phyloP scores from a whole-genome alignment of 106 monocot species.

The Dioscorea dumetorum region DNA sequence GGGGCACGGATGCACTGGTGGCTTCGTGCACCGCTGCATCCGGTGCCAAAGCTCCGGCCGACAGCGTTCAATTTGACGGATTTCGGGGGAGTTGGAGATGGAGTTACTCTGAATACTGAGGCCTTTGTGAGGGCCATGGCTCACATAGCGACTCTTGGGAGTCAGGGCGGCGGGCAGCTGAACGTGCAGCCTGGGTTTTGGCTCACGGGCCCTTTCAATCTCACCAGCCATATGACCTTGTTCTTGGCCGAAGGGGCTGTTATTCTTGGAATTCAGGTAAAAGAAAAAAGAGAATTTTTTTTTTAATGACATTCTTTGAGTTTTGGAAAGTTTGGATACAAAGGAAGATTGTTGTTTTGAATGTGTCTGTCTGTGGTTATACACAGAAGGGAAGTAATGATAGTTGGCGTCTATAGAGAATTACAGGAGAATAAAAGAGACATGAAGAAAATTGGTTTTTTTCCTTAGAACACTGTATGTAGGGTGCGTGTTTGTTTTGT shows the following conservation, averaged over 20 bases:
- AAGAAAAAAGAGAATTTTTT: background rate
- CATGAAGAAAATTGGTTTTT: too few species aligned
- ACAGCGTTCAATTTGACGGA: constrained; percentile 27
- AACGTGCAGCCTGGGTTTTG: constrained; percentile 51
- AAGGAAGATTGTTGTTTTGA: background rate
- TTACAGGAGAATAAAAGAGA: too few species aligned
- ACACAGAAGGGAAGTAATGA: too few species aligned
- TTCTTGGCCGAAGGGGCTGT: constrained; percentile 69
- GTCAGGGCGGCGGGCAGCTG: constrained; percentile 58
- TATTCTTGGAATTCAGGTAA: constrained; percentile 55
- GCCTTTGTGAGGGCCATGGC: constrained; percentile 58
- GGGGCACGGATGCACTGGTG: constrained; percentile 16
- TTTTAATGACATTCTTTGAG: background rate
- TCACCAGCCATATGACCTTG: constrained; percentile 74
- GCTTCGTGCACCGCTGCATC: background rate
- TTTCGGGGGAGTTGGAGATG: constrained; percentile 46
- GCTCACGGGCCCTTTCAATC: constrained; percentile 72
- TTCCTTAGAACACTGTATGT: too few species aligned
- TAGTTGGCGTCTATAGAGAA: too few species aligned
- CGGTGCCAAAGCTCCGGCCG: constrained; percentile 23
- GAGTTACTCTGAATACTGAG: constrained; percentile 31
- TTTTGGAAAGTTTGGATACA: too few species aligned
- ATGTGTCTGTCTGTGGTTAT: background rate
- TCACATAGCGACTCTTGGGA: constrained; percentile 25
- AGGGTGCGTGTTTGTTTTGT: too few species aligned